Evolutionary conservation across 164 flowering plant species (phyloP).

Genomic region (Buxus sempervirens): DNA sequence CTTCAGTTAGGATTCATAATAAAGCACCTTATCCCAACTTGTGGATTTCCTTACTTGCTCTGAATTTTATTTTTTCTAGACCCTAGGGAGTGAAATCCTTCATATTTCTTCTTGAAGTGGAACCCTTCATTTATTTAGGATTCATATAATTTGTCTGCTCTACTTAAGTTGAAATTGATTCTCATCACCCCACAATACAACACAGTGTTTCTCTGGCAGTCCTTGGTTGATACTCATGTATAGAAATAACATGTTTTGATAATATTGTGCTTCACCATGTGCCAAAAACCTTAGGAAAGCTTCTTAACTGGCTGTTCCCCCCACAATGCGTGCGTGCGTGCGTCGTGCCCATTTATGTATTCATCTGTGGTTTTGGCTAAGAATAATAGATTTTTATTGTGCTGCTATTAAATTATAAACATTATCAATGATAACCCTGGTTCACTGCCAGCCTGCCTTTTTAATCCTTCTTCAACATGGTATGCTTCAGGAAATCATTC

Average conservation of each 20-base stretch:
- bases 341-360: no score
- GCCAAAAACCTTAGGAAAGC: not conserved
- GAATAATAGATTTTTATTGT: not conserved
- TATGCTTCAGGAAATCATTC: constrained; percentile 33
- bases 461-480: no score
- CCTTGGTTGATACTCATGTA: not conserved
- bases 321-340: no score
- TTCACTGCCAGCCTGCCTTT: no score
- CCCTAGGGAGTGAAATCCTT: no score
- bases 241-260: not conserved
- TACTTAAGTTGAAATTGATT: not conserved
- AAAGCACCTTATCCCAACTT: no score
- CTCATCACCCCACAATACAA: not conserved
- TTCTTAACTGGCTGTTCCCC: not conserved
- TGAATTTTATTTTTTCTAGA: no score
- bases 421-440: not conserved
- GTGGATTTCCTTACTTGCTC: no score
- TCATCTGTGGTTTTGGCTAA: not conserved
- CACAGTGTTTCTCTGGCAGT: not conserved
- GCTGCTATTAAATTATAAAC: not conserved
- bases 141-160: not conserved
- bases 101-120: no score
- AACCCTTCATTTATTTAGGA: no score
- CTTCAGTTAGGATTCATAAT: no score
- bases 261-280: not conserved